These are phyloP conservation scores for Epichloe hybrida DNA, from an alignment of 2,329 filamentous ascomycete species.

Conservation along the genomic window DNA sequence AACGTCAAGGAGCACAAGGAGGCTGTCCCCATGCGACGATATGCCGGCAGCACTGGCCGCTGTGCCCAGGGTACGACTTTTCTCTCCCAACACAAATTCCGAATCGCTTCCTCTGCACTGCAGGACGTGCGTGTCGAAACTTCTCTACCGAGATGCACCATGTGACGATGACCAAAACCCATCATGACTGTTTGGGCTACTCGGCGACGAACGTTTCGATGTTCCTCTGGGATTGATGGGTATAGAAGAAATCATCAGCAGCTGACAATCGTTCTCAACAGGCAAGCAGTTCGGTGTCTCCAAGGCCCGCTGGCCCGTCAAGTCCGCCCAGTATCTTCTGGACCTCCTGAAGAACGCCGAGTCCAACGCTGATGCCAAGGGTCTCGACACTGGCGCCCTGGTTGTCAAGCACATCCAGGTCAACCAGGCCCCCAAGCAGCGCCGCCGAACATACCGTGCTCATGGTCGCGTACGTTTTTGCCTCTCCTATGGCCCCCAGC, in stretches of 20 bases:
- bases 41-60: slow-evolving; percentile 89
- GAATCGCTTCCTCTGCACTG: neutral
- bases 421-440: slow-evolving; percentile 99
- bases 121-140: neutral
- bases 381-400: slow-evolving; percentile 92
- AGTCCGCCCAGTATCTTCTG: slow-evolving; percentile 97
- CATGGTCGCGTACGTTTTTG: slow-evolving; percentile 85
- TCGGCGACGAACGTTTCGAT: neutral
- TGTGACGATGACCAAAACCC: neutral
- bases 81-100: neutral
- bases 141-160: neutral
- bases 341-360: slow-evolving; percentile 95
- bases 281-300: slow-evolving; percentile 98
- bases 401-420: slow-evolving; percentile 99
- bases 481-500: neutral
- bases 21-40: slow-evolving; percentile 96
- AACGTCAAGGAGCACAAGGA: slow-evolving; percentile 96
- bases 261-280: slow-evolving; percentile 27
- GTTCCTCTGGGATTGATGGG: too few species aligned
- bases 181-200: neutral
- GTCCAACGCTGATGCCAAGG: slow-evolving; percentile 93
- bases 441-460: slow-evolving; percentile 97
- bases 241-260: slow-evolving; percentile 4
- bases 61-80: slow-evolving; percentile 86
- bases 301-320: slow-evolving; percentile 97